phyloP scores from a whole-genome alignment of 345 rosid genomes.

The Eucalyptus rudis region DNA sequence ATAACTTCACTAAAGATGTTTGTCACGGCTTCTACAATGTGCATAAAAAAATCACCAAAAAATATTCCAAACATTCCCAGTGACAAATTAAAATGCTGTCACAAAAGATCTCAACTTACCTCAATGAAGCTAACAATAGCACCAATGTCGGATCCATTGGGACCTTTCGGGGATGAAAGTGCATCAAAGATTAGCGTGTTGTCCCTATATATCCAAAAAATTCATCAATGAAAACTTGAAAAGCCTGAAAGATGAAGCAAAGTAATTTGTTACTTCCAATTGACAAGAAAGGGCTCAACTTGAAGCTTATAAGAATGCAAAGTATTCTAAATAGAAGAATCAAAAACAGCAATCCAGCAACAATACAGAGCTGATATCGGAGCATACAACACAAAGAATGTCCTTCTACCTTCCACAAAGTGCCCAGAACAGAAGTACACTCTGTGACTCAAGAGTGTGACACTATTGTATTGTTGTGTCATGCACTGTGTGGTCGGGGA shows the following conservation, averaged over 20 bases:
- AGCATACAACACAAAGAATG: neutral
- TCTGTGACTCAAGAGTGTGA: neutral
- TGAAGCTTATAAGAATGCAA: neutral
- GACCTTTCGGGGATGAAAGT: conserved; percentile 37
- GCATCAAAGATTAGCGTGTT: conserved; percentile 69
- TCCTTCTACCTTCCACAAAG: neutral
- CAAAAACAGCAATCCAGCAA: neutral
- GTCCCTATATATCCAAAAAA: conserved; percentile 21
- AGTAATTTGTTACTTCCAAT: neutral
- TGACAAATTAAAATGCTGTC: neutral
- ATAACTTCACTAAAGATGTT: neutral
- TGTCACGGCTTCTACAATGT: neutral
- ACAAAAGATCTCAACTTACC: conserved; percentile 24
- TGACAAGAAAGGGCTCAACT: neutral
- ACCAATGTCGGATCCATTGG: conserved; percentile 41
- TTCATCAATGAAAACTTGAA: neutral
- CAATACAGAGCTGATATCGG: neutral
- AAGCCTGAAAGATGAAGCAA: neutral
- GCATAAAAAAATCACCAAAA: neutral
- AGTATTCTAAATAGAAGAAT: neutral
- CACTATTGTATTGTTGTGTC: neutral
- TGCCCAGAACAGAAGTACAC: neutral
- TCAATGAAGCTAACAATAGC: conserved; percentile 48
- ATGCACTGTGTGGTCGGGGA: neutral
- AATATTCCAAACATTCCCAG: neutral